Conservation (phyloP, 345 rosid genomes). For the Tarenaya hassleriana region DNA sequence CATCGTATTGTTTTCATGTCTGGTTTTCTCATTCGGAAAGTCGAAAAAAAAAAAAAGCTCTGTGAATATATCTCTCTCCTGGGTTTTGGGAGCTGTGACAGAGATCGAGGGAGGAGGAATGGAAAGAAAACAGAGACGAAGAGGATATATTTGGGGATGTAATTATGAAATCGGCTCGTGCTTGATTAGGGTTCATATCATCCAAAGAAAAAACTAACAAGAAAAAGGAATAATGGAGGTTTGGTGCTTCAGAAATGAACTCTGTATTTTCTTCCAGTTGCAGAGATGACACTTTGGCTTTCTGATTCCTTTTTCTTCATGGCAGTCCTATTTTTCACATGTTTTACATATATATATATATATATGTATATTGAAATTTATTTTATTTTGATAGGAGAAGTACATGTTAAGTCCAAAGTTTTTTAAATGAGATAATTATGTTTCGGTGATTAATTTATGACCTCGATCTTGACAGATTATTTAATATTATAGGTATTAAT, state of each 20-base stretch:
- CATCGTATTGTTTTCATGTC: conserved; percentile 9
- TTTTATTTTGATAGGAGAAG: too few species aligned
- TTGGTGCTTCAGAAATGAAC: conserved; percentile 23
- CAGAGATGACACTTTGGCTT: conserved; percentile 8
- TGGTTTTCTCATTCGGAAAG: conserved; percentile 1
- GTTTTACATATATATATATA: too few species aligned
- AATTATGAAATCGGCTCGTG: conserved; percentile 16
- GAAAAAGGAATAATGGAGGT: conserved; percentile 4
- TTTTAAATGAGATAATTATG: too few species aligned
- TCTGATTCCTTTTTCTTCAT: conserved; percentile 2
- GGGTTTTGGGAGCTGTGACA: conserved; percentile 8
- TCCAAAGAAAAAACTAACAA: conserved; percentile 17
- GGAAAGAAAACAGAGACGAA: not conserved
- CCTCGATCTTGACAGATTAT: too few species aligned
- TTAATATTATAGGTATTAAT: too few species aligned
- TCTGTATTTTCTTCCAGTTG: conserved; percentile 16
- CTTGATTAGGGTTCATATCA: conserved; percentile 3
- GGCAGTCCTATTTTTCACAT: not conserved
- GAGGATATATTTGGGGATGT: conserved; percentile 1
- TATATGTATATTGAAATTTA: too few species aligned
- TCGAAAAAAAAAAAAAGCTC: not conserved
- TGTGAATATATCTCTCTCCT: conserved; percentile 14
- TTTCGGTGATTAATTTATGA: too few species aligned
- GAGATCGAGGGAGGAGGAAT: not conserved
- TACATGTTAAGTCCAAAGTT: too few species aligned